Evolutionary conservation across 768 basidiomycete genomes (phyloP), one percentile per base, ranked within the genome.

Genomic region (Hygrophoropsis aurantiaca): DNA sequence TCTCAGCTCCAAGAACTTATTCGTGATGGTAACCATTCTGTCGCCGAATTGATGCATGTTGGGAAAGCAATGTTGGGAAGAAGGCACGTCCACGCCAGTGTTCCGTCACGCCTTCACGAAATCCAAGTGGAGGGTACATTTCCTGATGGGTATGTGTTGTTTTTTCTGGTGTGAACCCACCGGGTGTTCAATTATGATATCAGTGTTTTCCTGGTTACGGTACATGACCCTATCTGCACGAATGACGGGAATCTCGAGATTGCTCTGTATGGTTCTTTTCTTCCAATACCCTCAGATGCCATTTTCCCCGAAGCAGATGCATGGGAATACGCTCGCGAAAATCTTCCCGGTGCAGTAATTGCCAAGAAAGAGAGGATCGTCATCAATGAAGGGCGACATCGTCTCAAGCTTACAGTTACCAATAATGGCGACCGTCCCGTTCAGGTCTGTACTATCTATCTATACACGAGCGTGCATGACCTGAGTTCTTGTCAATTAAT

Each of bases 51-150:
- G n/a, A 95, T 95, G 94, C 84, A 91, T 40, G 74, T 88, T 57
- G 97, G 97, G 6, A 97, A 94, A 73, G 79, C 78, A 16, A 62
- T 99, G 43, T 77, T 99, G 8, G 94, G 95, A 2, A 74, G 91
- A 24, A 70, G 90, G 40, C 95, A 98, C 68, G 95, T 98, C 34
- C 75, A 94, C 45, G 82, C 92, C 0, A 80, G 81, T 35, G 94
- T 98, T 0, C 78, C 86, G 0, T 69, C 73, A 5, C 76, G 84
- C 38, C 65, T 97, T 20, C 85, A 91, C 55, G 85, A 94, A 55
- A 86, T 99, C 26, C 94, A 97, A 62, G 91, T 97, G 0, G 94
- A 97, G 62, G 94, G 94, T 11, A 94, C 92, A 1, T 93, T 97
- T 57, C 74, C 67, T 6, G 94, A 94, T 53, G 89, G 89, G 93